Evolutionary conservation across 2,329 filamentous ascomycete species (phyloP), one percentile per base, ranked within the genome.

Genomic region (Sclerotinia trifoliorum): DNA sequence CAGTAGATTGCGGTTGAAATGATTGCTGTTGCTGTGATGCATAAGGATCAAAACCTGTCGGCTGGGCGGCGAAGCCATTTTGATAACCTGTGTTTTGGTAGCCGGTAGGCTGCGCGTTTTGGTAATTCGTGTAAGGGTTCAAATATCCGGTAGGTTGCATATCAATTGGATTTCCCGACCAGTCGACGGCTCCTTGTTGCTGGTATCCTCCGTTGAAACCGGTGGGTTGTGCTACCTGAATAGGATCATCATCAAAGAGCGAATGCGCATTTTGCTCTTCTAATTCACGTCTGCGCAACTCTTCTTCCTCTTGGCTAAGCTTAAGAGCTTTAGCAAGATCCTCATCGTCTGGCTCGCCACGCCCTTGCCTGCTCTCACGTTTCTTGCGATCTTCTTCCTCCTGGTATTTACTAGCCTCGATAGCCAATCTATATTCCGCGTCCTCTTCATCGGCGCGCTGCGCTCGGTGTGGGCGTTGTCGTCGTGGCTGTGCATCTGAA

Each of bases 201-300:
- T 98, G 94, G 77, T 99, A 99, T 58, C 94, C 94, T 81, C 97
- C 94, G 80, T 97, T 98, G 82, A 93, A 93, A 48, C 93, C 94
- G 19, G 94, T 98, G 52, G 91, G 86, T 74, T 93, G 90, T 42
- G 73, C 72, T 56, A 73, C 76, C 66, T 87, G 81, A 32, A 83
- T 79, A 7, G 88, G 84, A 48, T 87, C 86, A 74, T 96, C 92
- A 74, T 96, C 94, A 75, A 99, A 98, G n/a, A 99, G 84, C 26
- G 93, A 88, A 60, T 90, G 85, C 26, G 92, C 89, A 76, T 96
- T 97, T 78, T 84, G 90, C 70, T 94, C 90, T 78, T 97, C 94
- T 66, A 97, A 83, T 79, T 98, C 92, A 70, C 89, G 89, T 77
- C 90, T 90, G 71, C 95, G 89, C 73, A 94, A 84, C 73, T 97